phyloP scores from a whole-genome alignment of 1,139 yeast genomes.

The Nematodospora anomalae region DNA sequence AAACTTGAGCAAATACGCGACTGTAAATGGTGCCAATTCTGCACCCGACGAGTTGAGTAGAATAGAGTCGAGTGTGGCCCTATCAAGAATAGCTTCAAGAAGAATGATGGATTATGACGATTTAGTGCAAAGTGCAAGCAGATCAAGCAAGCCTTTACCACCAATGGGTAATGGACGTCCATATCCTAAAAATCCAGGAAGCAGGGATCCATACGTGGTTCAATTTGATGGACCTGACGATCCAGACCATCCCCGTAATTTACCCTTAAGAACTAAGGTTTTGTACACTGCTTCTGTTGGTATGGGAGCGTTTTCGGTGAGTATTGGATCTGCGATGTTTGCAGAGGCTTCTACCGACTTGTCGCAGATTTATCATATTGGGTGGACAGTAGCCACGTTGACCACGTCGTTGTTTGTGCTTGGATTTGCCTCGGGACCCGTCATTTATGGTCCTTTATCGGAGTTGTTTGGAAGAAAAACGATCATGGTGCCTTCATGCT shows the following conservation, averaged over 20 bases:
- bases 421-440: conserved; percentile 48
- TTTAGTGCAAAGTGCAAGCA: conserved; percentile 18
- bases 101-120: conserved; percentile 34
- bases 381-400: conserved; percentile 35
- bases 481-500: conserved; percentile 29
- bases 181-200: conserved; percentile 38
- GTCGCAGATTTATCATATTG: conserved; percentile 31
- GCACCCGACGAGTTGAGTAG: conserved; percentile 26
- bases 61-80: conserved; percentile 25
- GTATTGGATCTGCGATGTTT: conserved; percentile 49
- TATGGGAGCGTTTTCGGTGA: conserved; percentile 40
- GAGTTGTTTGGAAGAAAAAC: conserved; percentile 42
- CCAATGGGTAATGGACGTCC: conserved; percentile 40
- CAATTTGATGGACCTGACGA: conserved; percentile 52
- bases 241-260: conserved; percentile 51
- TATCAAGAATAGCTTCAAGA: conserved; percentile 29
- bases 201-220: conserved; percentile 36
- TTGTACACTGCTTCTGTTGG: conserved; percentile 29
- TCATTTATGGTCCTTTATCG: conserved; percentile 43
- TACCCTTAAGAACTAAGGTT: conserved; percentile 35
- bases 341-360: conserved; percentile 29
- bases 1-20: not conserved
- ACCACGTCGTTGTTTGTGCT: conserved; percentile 44
- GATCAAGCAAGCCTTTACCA: conserved; percentile 25
- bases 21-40: not conserved